Base-by-base conservation (phyloP, 768 basidiomycete genomes). In the Rickenella mellea region DNA sequence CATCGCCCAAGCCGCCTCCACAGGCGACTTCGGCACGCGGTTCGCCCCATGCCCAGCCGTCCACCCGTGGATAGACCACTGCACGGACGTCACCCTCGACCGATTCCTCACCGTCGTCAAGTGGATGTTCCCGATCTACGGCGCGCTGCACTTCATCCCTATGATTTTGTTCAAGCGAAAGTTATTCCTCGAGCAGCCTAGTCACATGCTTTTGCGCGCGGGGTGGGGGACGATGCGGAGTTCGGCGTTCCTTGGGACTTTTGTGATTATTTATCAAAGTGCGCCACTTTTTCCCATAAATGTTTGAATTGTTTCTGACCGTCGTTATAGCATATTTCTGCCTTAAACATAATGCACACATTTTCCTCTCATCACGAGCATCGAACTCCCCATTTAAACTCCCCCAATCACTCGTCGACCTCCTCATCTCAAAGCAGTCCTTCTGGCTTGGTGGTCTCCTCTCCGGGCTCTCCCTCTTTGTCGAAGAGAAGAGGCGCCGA, bases 131-230 rank as follows among this genome's bases (percentile, higher is more conserved):
- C 83, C 79, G 3, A 76, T 83, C 29, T 98, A 98, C 52, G 82
- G 87, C 17, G 91, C 89, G 0, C 62, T 98, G 25, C 94, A 97
- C 58, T 73, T 96, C 45, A 75, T 96, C 22, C 93, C 94, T 1
- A 71, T 82, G 36, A 64, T 97, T 9, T 64, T 96, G 4, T 89
- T 98, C 61, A 86, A 88, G 51, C 68, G 83, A 28, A 68, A 71
- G 20, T 61, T 66, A 0, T 85, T 94, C 56, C 53, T 71, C 38
- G 66, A 72, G 31, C 74, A 80, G 51, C 92, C 92, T 0, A 58
- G 69, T 17, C 66, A 63, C 30, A 80, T 92, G 64, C 60, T 91
- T 1, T 55, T 77, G 7, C 74, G 69, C 44, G 78, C 85, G 0
- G 65, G 71, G 0, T 59, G 75, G 55, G 91, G 90, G 6, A 90